These are phyloP conservation scores for Fraxinus platypoda DNA, from an alignment of 305 asterid species.

Conservation along the genomic window DNA sequence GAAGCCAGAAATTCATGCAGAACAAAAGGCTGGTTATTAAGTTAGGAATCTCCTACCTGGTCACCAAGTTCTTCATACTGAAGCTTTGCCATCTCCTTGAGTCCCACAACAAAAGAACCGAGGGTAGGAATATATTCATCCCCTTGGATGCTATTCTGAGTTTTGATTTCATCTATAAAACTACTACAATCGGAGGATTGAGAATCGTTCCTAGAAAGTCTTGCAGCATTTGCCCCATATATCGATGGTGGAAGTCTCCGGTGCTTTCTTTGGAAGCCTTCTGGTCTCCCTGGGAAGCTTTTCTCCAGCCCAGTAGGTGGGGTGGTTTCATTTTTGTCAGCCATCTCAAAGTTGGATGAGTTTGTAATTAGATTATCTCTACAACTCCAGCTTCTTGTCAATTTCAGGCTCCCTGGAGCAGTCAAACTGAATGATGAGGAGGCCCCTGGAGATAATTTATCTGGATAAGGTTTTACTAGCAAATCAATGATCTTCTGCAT, in stretches of 20 bases:
- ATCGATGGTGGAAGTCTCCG: constrained; percentile 76
- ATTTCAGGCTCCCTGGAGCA: constrained; percentile 46
- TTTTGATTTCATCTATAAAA: constrained; percentile 46
- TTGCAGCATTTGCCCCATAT: constrained; percentile 47
- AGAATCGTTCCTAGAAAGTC: constrained; percentile 61
- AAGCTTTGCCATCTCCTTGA: constrained; percentile 81
- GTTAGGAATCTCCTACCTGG: constrained; percentile 42
- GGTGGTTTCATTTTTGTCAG: constrained; percentile 56
- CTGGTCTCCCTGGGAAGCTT: constrained; percentile 63
- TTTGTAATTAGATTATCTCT: constrained; percentile 48
- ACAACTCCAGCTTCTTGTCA: constrained; percentile 61
- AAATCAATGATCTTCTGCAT: constrained; percentile 42
- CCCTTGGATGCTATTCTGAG: constrained; percentile 43
- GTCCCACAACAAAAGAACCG: constrained; percentile 81
- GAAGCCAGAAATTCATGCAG: not conserved
- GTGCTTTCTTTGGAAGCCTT: constrained; percentile 54
- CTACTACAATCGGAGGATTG: constrained; percentile 62
- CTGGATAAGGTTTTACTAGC: constrained; percentile 42
- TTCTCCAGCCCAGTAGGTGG: constrained; percentile 66
- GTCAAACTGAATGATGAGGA: constrained; percentile 33
- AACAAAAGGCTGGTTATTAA: not conserved
- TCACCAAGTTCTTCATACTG: constrained; percentile 44
- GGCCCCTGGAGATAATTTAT: constrained; percentile 41
- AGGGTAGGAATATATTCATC: constrained; percentile 83
- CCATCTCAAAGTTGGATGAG: constrained; percentile 40